Percentiles rank a stretch among this genome's conserved stretches.
phyloP scores from a whole-genome alignment of 352 stramenopile genomes.

The Peronosclerospora sorghi region DNA sequence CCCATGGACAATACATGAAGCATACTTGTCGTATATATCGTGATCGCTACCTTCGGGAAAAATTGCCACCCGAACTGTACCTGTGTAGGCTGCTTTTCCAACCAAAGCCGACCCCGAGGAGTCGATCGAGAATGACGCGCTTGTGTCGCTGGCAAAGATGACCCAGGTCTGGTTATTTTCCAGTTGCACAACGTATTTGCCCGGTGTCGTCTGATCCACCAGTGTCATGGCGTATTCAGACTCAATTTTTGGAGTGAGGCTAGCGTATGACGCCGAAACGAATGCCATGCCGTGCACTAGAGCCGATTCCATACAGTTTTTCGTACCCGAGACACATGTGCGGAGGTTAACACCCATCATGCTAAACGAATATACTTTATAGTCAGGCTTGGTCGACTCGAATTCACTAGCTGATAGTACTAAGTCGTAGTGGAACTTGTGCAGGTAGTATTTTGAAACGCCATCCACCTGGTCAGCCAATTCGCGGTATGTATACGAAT shows the following conservation, averaged over 20 bases:
- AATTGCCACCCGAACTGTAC: constrained; percentile 53
- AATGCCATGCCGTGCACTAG: constrained; percentile 71
- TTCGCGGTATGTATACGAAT: constrained; percentile 52
- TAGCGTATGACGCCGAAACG: constrained; percentile 47
- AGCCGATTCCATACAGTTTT: constrained; percentile 41
- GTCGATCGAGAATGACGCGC: constrained; percentile 34
- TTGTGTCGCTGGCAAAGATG: constrained; percentile 40
- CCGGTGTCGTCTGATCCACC: constrained; percentile 24
- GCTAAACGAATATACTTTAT: constrained; percentile 59
- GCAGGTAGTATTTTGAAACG: constrained; percentile 54
- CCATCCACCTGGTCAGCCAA: constrained; percentile 36
- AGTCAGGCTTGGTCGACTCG: constrained; percentile 33
- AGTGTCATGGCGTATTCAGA: constrained; percentile 42
- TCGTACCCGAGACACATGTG: constrained; percentile 25
- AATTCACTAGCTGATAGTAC: constrained; percentile 61
- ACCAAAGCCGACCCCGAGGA: constrained; percentile 25
- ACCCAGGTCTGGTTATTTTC: constrained; percentile 66
- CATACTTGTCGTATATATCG: constrained; percentile 48
- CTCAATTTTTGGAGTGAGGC: constrained; percentile 37
- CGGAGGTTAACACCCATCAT: constrained; percentile 47
- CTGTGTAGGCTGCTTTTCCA: constrained; percentile 29
- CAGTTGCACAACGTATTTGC: constrained; percentile 51
- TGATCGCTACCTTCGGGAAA: constrained; percentile 25
- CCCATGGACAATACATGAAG: constrained; percentile 44
- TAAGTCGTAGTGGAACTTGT: constrained; percentile 59